These are phyloP conservation scores for Coix lacrymajobi DNA, from an alignment of 176 grass and related monocot genomes.

Conservation along the genomic window DNA sequence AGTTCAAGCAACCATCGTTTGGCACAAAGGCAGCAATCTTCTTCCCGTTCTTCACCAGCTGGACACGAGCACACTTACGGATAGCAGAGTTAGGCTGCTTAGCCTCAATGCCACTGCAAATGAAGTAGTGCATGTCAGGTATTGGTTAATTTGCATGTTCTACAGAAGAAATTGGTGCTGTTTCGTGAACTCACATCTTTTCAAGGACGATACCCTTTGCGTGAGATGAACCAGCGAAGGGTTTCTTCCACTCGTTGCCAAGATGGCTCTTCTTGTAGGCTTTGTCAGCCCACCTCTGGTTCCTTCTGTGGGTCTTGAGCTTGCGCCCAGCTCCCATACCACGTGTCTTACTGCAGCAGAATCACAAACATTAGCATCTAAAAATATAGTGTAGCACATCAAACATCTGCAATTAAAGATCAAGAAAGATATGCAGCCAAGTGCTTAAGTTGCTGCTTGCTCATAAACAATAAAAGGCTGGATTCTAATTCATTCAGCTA, in stretches of 20 bases:
- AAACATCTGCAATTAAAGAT: neutral
- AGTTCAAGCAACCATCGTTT: constrained; percentile 84
- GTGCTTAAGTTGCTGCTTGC: neutral
- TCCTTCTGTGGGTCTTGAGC: constrained; percentile 70
- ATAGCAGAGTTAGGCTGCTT: constrained; percentile 86
- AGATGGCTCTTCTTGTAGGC: constrained; percentile 82
- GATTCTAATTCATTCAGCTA: neutral
- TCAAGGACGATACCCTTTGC: constrained; percentile 83
- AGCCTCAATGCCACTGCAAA: constrained; percentile 61
- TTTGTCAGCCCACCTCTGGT: constrained; percentile 72
- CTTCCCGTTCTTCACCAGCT: constrained; percentile 76
- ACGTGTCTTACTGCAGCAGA: constrained; percentile 53
- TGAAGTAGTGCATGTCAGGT: neutral
- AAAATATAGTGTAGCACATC: neutral
- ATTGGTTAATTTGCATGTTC: neutral
- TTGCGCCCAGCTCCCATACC: constrained; percentile 79
- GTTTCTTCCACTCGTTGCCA: constrained; percentile 84
- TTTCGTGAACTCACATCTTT: constrained; percentile 43
- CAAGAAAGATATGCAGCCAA: neutral
- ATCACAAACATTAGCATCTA: neutral
- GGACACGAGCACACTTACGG: constrained; percentile 74
- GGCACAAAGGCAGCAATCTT: constrained; percentile 81
- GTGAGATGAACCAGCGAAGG: constrained; percentile 73
- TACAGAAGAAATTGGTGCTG: neutral
- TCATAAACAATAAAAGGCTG: neutral